Percentiles rank a stretch among this genome's conserved stretches.
Conservation (phyloP, 306 rosid genomes). For the Canavalia ensiformis region DNA sequence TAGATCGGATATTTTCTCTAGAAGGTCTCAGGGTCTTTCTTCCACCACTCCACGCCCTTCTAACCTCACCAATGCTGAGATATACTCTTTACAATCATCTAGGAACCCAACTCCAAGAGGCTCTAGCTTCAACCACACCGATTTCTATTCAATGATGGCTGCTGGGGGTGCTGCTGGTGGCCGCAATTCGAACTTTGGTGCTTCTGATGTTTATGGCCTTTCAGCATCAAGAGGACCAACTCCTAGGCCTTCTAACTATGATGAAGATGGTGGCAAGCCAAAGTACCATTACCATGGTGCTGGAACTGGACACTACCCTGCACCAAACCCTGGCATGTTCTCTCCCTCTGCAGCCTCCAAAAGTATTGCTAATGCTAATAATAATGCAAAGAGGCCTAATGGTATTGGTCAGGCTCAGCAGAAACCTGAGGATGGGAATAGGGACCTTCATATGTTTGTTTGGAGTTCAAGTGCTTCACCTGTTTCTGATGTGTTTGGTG, state of each 20-base stretch:
- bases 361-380: conserved; percentile 48
- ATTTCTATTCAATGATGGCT: conserved; percentile 91
- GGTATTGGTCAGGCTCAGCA: conserved; percentile 76
- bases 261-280: conserved; percentile 67
- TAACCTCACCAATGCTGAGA: conserved; percentile 91
- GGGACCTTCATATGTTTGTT: conserved; percentile 92
- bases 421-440: conserved; percentile 66
- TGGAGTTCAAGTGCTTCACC: conserved; percentile 97
- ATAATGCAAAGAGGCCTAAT: conserved; percentile 65
- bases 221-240: conserved; percentile 87
- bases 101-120: conserved; percentile 94
- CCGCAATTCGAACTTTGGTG: conserved; percentile 81
- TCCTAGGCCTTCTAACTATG: conserved; percentile 83
- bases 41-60: conserved; percentile 82
- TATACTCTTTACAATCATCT: conserved; percentile 83
- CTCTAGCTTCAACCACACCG: conserved; percentile 86
- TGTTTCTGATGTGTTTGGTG: conserved; percentile 87
- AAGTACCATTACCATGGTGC: conserved; percentile 58
- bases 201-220: conserved; percentile 76
- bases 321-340: conserved; percentile 92
- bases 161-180: conserved; percentile 75
- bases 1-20: conserved; percentile 80
- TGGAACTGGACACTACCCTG: conserved; percentile 75
- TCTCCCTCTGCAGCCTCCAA: conserved; percentile 67
- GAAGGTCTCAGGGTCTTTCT: conserved; percentile 80